Evolutionary conservation across 2,329 filamentous ascomycete genomes (phyloP), one percentile per base, ranked within the genome.

Genomic region (Phialophora chinensis): DNA sequence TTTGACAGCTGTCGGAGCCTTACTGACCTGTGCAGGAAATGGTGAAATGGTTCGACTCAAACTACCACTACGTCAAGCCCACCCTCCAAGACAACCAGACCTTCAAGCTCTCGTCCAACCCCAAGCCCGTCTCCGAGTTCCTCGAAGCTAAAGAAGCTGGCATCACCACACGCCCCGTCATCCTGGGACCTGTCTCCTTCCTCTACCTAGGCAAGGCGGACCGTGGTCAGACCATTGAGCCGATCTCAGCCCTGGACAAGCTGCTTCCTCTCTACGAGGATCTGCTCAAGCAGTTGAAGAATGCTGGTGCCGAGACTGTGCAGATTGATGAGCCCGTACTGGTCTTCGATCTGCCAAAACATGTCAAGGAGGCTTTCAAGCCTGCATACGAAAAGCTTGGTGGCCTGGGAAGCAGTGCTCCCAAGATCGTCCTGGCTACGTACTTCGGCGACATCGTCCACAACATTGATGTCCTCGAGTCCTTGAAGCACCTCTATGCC

Each of bases 41-140:
- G 95, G 95, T 99, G 77, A 99, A 99, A 88, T 99, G 95, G 95
- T 99, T 99, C 80, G 95, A 99, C 87, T 97, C 93, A 73, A 99
- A 99, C 91, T 99, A 99, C 90, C 95, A 98, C 88, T 99, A 99
- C 83, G 95, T 98, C 85, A 98, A 98, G 90, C 95, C 95, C 72
- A 97, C 95, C 71, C 88, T 99, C 74, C 93, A 97, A 84, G 90
- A 97, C 85, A 91, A 91, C 87, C 95, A 99, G 88, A 90, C 87
- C 78, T 99, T 99, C 90, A 93, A 90, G 84, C 92, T 99, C 71
- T 83, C 86, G 70, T 83, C 87, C 74, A 90, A 90, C 82, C 93
- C 95, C 81, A 99, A 99, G 90, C 93, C 95, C 75, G 91, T 99
- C 73, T 85, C 81, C 75, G 92, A 99, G 82, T 99, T 95, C 88